A percentile compares a stretch with the other conserved stretches of the same genome.
These are phyloP conservation scores for Pestalotiopsis fici DNA, from an alignment of 2,329 filamentous ascomycete genomes.

Conservation along the genomic window DNA sequence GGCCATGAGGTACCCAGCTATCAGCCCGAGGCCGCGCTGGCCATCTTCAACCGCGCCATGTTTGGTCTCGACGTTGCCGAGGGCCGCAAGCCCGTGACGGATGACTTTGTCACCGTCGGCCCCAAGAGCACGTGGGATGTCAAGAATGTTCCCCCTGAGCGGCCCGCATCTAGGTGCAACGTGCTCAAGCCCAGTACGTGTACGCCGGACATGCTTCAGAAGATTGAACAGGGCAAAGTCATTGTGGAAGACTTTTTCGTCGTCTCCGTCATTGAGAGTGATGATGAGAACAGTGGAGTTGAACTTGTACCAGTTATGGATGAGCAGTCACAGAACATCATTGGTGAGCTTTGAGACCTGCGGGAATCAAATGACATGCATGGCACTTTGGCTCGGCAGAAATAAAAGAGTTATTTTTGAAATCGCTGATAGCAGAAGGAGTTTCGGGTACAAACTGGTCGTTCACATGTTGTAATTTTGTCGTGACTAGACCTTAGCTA, in stretches of 20 bases:
- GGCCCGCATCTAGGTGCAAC: conserved; percentile 9
- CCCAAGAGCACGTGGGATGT: conserved; percentile 42
- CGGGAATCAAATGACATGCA: background rate
- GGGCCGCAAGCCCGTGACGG: conserved; percentile 50
- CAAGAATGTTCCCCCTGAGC: conserved; percentile 35
- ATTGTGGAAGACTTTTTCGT: conserved; percentile 7
- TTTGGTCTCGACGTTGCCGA: conserved; percentile 50
- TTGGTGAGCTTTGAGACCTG: background rate
- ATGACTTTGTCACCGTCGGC: conserved; percentile 33
- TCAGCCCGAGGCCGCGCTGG: conserved; percentile 50
- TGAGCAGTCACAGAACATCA: background rate
- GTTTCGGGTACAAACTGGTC: background rate
- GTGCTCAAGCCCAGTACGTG: conserved; percentile 6
- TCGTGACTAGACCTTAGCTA: background rate
- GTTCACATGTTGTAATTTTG: background rate
- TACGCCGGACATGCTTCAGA: background rate
- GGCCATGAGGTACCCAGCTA: conserved; percentile 57
- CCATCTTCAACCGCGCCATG: conserved; percentile 54
- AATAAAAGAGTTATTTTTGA: background rate
- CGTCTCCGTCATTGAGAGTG: background rate
- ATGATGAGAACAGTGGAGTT: background rate
- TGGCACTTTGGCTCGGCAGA: background rate
- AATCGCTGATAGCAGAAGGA: background rate
- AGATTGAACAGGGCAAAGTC: conserved; percentile 1
- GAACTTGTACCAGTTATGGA: background rate